phyloP scores from a whole-genome alignment of 768 basidiomycete species.

The Candolleomyces eurysporus region DNA sequence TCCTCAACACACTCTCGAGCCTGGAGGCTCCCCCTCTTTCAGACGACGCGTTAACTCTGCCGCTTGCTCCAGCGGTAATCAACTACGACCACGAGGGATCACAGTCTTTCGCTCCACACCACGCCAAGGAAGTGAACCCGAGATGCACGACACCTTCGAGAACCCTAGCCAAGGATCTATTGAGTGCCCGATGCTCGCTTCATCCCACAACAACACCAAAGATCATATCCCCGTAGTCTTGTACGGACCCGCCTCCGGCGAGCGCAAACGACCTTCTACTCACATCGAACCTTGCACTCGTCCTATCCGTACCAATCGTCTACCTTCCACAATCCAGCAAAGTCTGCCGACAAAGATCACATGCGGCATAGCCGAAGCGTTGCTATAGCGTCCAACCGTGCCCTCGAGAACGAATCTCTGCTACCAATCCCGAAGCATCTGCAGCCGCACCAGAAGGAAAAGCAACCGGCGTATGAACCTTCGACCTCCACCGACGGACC shows the following conservation, averaged over 20 bases:
- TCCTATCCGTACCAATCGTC: background rate
- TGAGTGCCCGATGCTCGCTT: background rate
- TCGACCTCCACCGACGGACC: background rate
- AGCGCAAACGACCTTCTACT: background rate
- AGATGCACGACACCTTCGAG: background rate
- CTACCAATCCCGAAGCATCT: background rate
- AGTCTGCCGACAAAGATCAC: background rate
- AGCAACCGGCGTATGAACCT: background rate
- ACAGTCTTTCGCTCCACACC: background rate
- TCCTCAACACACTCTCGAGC: background rate
- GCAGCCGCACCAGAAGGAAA: background rate
- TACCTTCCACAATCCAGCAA: background rate
- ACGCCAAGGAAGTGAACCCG: background rate
- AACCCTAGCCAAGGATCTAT: background rate
- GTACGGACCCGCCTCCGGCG: background rate
- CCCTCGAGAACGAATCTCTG: constrained; percentile 3
- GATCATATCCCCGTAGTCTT: background rate
- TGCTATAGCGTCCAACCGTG: background rate
- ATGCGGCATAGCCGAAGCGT: background rate
- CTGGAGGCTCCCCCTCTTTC: background rate
- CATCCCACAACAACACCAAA: background rate
- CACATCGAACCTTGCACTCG: background rate
- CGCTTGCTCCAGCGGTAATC: constrained; percentile 1
- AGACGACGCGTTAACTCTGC: constrained; percentile 1
- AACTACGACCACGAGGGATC: background rate